These are phyloP conservation scores for Plasmodium relictum DNA, from an alignment of 169 alveolate species.

Conservation along the genomic window DNA sequence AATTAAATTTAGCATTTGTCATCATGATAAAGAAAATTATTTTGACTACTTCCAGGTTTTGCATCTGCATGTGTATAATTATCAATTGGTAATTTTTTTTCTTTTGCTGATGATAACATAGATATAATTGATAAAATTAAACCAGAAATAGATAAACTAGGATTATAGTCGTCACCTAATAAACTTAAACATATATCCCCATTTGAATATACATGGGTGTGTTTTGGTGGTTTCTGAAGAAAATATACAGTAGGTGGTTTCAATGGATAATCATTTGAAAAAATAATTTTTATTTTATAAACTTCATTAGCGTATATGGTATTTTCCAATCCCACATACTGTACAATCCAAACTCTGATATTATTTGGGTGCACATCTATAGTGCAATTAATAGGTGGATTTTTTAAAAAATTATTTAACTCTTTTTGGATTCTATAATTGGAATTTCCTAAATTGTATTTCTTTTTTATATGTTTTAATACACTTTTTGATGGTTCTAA, in stretches of 20 bases:
- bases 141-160: slow-evolving; percentile 87
- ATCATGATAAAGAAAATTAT: slow-evolving; percentile 71
- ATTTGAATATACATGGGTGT: slow-evolving; percentile 90
- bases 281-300: slow-evolving; percentile 84
- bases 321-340: slow-evolving; percentile 84
- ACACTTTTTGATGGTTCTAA: slow-evolving; percentile 45
- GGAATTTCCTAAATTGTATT: slow-evolving; percentile 69
- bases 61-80: slow-evolving; percentile 82
- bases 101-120: slow-evolving; percentile 89
- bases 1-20: slow-evolving; percentile 59
- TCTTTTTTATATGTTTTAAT: slow-evolving; percentile 53
- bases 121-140: slow-evolving; percentile 86
- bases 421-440: slow-evolving; percentile 76
- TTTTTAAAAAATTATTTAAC: slow-evolving; percentile 70
- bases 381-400: slow-evolving; percentile 88
- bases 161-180: slow-evolving; percentile 89
- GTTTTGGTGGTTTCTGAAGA: slow-evolving; percentile 88
- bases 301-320: slow-evolving; percentile 87
- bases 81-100: slow-evolving; percentile 86
- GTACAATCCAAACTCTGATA: slow-evolving; percentile 87
- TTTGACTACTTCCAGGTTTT: slow-evolving; percentile 74
- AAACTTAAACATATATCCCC: slow-evolving; percentile 90
- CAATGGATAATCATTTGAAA: slow-evolving; percentile 89
- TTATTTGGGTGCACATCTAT: slow-evolving; percentile 86
- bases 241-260: slow-evolving; percentile 90